phyloP scores from a whole-genome alignment of 2,329 filamentous ascomycete species.

The Fusarium sp. region DNA sequence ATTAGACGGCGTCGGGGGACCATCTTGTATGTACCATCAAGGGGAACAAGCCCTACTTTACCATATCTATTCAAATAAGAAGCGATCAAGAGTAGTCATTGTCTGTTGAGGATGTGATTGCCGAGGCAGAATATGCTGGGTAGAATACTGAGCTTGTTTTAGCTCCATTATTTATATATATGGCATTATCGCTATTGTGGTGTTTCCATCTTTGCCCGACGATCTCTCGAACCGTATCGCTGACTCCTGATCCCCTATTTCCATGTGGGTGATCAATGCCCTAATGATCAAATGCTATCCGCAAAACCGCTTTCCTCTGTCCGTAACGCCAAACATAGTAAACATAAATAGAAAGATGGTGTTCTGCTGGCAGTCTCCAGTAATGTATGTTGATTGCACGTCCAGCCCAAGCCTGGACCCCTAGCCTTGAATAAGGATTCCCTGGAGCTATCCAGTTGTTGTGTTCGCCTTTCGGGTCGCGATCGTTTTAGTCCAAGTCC shows the following conservation, averaged over 20 bases:
- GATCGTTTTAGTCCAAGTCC: background rate
- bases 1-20: constrained; percentile 58
- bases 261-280: constrained; percentile 9
- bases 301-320: constrained; percentile 27
- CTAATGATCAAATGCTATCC: constrained; percentile 30
- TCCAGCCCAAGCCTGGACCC: background rate
- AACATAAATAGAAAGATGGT: constrained; percentile 20
- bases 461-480: background rate
- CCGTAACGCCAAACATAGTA: constrained; percentile 25
- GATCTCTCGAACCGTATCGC: constrained; percentile 24
- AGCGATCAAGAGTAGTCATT: constrained; percentile 37
- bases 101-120: background rate
- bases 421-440: background rate
- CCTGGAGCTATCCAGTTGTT: background rate
- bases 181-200: constrained; percentile 31
- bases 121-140: background rate
- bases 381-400: background rate
- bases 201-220: constrained; percentile 27
- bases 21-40: constrained; percentile 51
- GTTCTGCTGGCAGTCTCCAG: constrained; percentile 12
- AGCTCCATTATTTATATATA: constrained; percentile 22
- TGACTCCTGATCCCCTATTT: constrained; percentile 24
- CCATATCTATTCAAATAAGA: constrained; percentile 44
- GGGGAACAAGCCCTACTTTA: constrained; percentile 48
- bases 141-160: constrained; percentile 3